Evolutionary conservation across 768 basidiomycete genomes (phyloP), one percentile per base, ranked within the genome.

Genomic region (Mycena indigotica): DNA sequence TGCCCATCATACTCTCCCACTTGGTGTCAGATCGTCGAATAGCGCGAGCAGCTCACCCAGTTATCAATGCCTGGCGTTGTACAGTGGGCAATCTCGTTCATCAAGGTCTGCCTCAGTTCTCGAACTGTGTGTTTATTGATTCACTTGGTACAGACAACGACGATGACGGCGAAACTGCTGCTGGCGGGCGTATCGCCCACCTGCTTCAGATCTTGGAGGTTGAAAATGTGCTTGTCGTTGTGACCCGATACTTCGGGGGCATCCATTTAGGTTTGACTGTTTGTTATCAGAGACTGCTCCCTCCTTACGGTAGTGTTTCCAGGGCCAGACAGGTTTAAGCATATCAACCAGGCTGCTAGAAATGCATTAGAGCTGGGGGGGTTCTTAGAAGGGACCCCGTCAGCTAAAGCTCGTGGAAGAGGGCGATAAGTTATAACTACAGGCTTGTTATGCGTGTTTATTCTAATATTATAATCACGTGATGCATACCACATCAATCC

Each of bases 301-400:
- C n/a, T n/a, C n/a, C n/a, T n/a, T n/a, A n/a, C n/a, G n/a, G n/a
- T n/a, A n/a, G n/a, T n/a, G n/a, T n/a, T n/a, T n/a, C n/a, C n/a
- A n/a, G 95, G 93, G 3, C 87, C 94, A 1, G 95, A 95, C 68
- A 77, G 89, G 30, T 93, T 89, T 73, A 90, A 91, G 68, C 93
- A 96, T 66, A 98, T 99, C 71, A 98, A 96, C 67, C 92, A 95
- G 69, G 93, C 93, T 3, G 96, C 95, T 1, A 82, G 96, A 21
- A 91, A 93, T 66, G 95, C 95, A 1, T 78, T 98, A 4, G 92
- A 96, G 41, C 62, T 86, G 0, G 96, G 91, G 10, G 95, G 95
- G 0, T 93, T 98, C 69, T 73, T 98, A 28, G 89, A 91, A 40
- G 72, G 67, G 8, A 65, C 65, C 16, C 24, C 46, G 24, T 6